phyloP scores from a whole-genome alignment of 2,329 filamentous ascomycete species.

The Juglanconis sp. region DNA sequence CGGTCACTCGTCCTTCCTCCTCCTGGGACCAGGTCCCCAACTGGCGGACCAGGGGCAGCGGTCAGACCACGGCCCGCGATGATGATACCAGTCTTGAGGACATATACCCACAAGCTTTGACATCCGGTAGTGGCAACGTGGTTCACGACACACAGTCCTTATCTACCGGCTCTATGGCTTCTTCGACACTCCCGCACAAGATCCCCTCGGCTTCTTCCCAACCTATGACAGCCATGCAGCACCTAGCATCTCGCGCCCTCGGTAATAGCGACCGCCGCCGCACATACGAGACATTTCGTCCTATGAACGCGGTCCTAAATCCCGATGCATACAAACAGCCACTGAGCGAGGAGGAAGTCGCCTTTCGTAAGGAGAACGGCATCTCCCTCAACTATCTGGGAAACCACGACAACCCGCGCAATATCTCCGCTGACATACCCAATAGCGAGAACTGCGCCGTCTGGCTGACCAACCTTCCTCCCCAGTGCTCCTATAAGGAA shows the following conservation, averaged over 20 bases:
- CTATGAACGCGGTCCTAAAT: slow-evolving; percentile 2
- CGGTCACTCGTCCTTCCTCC: neutral
- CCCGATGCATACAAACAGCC: neutral
- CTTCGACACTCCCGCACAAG: neutral
- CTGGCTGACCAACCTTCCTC: slow-evolving; percentile 8
- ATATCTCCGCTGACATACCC: slow-evolving; percentile 13
- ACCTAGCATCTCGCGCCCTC: neutral
- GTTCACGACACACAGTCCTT: neutral
- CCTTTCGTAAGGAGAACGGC: neutral
- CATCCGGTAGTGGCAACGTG: neutral
- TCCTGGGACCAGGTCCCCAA: neutral
- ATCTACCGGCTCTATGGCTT: neutral
- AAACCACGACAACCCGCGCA: slow-evolving; percentile 8
- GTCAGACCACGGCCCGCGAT: too few species aligned
- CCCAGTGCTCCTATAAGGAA: neutral
- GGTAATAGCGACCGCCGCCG: neutral
- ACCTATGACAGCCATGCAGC: neutral
- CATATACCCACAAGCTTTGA: neutral
- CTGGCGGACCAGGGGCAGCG: neutral
- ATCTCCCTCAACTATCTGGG: slow-evolving; percentile 13
- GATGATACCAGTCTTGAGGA: too few species aligned
- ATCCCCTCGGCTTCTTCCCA: neutral
- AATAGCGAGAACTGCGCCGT: slow-evolving; percentile 11
- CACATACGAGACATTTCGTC: neutral
- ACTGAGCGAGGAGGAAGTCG: neutral